Conservation (phyloP, 1,139 yeast species). For the Pichia sp. region DNA sequence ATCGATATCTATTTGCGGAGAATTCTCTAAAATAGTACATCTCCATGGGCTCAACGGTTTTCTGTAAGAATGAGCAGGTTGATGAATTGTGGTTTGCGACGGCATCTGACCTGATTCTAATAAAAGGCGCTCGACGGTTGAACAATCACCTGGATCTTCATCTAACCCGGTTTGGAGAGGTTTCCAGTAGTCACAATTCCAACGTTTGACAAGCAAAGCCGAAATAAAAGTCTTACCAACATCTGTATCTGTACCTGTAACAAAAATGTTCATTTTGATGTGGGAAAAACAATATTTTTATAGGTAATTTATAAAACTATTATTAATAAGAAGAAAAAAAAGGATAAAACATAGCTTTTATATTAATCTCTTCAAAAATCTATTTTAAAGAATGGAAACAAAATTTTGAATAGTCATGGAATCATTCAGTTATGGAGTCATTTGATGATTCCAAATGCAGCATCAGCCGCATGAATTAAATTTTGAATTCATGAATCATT, state of each 20-base stretch:
- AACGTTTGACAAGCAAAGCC: conserved; percentile 26
- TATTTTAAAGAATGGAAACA: too few species aligned
- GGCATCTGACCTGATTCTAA: conserved; percentile 15
- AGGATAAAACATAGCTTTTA: too few species aligned
- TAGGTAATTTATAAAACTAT: too few species aligned
- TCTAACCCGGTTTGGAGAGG: conserved; percentile 32
- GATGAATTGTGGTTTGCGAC: neutral
- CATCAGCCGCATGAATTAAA: too few species aligned
- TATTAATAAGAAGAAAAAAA: too few species aligned
- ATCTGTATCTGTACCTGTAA: conserved; percentile 33
- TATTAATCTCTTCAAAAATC: too few species aligned
- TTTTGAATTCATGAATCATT: conserved; percentile 1
- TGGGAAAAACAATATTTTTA: too few species aligned
- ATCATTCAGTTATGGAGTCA: too few species aligned
- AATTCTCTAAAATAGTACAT: conserved; percentile 25
- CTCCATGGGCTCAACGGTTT: conserved; percentile 31
- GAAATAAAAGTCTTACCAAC: conserved; percentile 32
- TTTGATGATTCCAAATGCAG: too few species aligned
- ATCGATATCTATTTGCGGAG: conserved; percentile 8
- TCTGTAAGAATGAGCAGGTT: conserved; percentile 22
- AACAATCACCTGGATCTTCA: conserved; percentile 29
- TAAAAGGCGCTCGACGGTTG: conserved; percentile 17
- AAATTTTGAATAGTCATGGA: too few species aligned
- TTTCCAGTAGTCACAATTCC: conserved; percentile 31
- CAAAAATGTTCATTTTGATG: conserved; percentile 21